Base-by-base conservation (phyloP, 306 rosid species). In the Vigna mungo region DNA sequence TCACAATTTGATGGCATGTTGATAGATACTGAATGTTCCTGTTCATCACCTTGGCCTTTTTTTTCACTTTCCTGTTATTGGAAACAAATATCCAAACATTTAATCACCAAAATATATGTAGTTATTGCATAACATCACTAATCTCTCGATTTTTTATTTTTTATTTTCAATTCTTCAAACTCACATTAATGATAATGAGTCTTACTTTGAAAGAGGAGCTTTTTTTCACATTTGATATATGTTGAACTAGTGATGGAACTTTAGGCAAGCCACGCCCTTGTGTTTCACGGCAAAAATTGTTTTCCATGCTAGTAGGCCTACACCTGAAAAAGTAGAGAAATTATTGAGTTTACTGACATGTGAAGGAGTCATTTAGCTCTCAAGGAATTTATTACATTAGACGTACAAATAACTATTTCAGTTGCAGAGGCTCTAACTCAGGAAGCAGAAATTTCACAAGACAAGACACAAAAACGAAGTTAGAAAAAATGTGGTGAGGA, bases 1-100 rank as follows among this genome's bases (percentile, higher is more conserved):
- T 75, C 78, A 5, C 90, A 81, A 71, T 90, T 72, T 5, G 78
- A 63, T 53, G 96, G 92, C 89, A 87, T 84, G 87, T 89, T 92
- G 72, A 89, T 85, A 20, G 89, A 90, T 75, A 89, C 77, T 15
- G 88, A 87, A 41, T 41, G 46, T 41, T 39, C 84, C 23, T 67
- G 14, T 67, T 77, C 89, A 54, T 56, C 56, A 14, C 7, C 66
- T 65, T 52, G 44, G 44, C 55, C 78, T 21, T 52, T 44, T 58
- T 62, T 53, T 72, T 72, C 78, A 76, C 46, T 76, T 84, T 70
- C 91, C 94, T 91, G 79, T 30, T 52, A 82, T 41, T 20, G 53
- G 53, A 66, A 66, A 66, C 12, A 43, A 4, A 43, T 39, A 39
- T 66, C 36, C 52, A 5, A 41, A 20, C 21, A 41, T 43, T 41